Evolutionary conservation across 2,329 filamentous ascomycete species (phyloP).

Genomic region (Sporothrix dimorphospora): DNA sequence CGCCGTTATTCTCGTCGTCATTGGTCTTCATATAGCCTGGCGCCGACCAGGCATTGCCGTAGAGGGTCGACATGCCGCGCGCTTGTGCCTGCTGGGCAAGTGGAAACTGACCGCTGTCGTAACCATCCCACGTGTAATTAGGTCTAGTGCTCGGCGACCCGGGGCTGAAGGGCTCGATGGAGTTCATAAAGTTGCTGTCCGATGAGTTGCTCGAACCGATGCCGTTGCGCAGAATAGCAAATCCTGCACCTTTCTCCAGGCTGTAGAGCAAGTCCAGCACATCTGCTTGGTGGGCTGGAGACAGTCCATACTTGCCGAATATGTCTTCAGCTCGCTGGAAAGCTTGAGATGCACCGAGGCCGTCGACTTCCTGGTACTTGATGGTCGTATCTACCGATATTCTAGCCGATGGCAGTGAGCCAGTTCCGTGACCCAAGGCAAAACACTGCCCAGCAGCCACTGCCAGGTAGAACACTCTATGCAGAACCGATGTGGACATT

Average conservation of each 20-base stretch:
- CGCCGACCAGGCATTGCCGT: conserved; percentile 16
- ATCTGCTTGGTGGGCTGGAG: not conserved
- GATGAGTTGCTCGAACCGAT: conserved; percentile 17
- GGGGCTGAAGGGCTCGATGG: conserved; percentile 6
- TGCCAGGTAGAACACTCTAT: not conserved
- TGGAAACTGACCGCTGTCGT: conserved; percentile 15
- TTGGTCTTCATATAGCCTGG: conserved; percentile 9
- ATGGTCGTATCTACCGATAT: not conserved
- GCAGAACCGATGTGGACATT: not conserved
- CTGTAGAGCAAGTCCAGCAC: not conserved
- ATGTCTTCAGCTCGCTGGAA: conserved; percentile 2
- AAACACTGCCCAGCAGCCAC: not conserved
- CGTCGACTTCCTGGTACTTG: conserved; percentile 8
- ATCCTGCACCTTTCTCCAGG: not conserved
- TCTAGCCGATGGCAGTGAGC: not conserved
- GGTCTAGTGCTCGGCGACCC: not conserved
- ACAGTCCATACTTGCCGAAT: not conserved
- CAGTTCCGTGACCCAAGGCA: not conserved
- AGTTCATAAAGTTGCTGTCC: not conserved
- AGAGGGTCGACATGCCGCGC: not conserved
- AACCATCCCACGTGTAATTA: conserved; percentile 6
- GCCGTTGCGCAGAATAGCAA: conserved; percentile 8
- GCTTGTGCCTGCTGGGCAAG: not conserved
- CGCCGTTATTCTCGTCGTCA: conserved; percentile 17
- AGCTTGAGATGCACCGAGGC: conserved; percentile 2